phyloP scores from a whole-genome alignment of 352 stramenopile species.

The Phytophthora vignae region DNA sequence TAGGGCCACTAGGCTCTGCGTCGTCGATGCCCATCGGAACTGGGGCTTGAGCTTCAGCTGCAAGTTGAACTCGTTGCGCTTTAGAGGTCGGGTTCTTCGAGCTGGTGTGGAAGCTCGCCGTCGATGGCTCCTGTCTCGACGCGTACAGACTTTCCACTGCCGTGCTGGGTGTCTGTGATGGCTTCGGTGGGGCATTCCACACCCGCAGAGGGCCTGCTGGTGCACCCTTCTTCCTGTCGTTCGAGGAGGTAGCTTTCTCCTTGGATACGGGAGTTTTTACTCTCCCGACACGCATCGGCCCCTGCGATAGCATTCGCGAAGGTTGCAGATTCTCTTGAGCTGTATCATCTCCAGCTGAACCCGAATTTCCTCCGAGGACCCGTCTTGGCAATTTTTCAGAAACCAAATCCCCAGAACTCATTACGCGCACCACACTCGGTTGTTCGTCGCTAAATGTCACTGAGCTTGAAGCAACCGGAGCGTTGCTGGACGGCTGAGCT shows the following conservation, averaged over 20 bases:
- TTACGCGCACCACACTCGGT: not conserved
- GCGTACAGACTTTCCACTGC: slow-evolving; percentile 43
- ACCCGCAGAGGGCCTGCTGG: slow-evolving; percentile 49
- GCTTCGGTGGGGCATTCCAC: slow-evolving; percentile 35
- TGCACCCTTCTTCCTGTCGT: slow-evolving; percentile 34
- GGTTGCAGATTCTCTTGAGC: slow-evolving; percentile 13
- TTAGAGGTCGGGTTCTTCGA: slow-evolving; percentile 31
- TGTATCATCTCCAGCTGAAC: slow-evolving; percentile 18
- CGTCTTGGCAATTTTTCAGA: slow-evolving; percentile 34
- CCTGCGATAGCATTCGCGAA: slow-evolving; percentile 51
- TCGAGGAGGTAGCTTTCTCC: slow-evolving; percentile 17
- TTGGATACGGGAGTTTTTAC: slow-evolving; percentile 35
- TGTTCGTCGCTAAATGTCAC: slow-evolving; percentile 27
- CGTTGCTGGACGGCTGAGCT: slow-evolving; percentile 20
- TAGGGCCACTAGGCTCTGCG: slow-evolving; percentile 20
- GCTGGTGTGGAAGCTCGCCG: slow-evolving; percentile 44
- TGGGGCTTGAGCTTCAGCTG: slow-evolving; percentile 26
- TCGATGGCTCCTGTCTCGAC: slow-evolving; percentile 38
- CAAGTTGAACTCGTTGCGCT: slow-evolving; percentile 50
- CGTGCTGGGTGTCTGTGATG: slow-evolving; percentile 22
- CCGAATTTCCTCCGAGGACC: slow-evolving; percentile 28
- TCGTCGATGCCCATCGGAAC: slow-evolving; percentile 29
- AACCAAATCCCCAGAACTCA: slow-evolving; percentile 22
- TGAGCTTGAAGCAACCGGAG: slow-evolving; percentile 16
- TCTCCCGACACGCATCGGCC: slow-evolving; percentile 50